Evolutionary conservation across 2,329 filamentous ascomycete species (phyloP).

Genomic region (Chrysosphaeria jannelii): DNA sequence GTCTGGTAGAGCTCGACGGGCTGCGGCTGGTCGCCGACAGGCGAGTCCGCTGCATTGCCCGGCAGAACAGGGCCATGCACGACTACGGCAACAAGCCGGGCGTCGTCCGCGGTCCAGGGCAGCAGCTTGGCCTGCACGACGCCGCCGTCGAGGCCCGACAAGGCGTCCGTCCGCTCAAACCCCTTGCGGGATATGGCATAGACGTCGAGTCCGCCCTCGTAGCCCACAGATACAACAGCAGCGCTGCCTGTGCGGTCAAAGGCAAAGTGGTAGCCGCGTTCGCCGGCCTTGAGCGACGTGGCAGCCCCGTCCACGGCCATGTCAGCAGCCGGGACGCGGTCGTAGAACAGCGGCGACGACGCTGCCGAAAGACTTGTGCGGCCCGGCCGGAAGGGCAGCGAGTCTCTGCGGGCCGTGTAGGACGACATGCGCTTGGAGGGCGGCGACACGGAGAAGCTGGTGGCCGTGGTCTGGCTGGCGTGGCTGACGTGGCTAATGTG

Average conservation of each 20-base stretch:
- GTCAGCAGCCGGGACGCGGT: conserved; percentile 43
- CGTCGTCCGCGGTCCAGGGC: conserved; percentile 30
- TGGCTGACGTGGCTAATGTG: conserved; percentile 4
- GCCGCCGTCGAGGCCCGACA: conserved; percentile 51
- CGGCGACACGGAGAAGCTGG: conserved; percentile 11
- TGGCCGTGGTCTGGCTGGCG: conserved; percentile 4
- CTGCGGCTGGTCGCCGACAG: no score
- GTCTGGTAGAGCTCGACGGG: conserved; percentile 57
- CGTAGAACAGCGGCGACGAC: conserved; percentile 16
- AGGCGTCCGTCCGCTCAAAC: conserved; percentile 33
- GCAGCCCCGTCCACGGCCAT: conserved; percentile 18
- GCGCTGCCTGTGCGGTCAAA: conserved; percentile 30
- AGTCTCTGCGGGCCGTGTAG: conserved; percentile 2
- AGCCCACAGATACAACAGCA: conserved; percentile 46
- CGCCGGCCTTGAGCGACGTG: conserved; percentile 25
- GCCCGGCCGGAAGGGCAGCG: background rate
- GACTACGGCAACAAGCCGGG: conserved; percentile 51
- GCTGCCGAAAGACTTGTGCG: conserved; percentile 8
- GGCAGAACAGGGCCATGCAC: conserved; percentile 46
- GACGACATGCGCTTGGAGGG: conserved; percentile 6
- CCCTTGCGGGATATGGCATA: conserved; percentile 43
- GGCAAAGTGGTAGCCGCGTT: conserved; percentile 47
- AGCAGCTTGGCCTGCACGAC: conserved; percentile 63
- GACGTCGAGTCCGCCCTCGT: conserved; percentile 51
- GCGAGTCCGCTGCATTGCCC: background rate